Percentiles rank a stretch among this genome's conserved stretches.
phyloP scores from a whole-genome alignment of 75 land plant genomes.

The Ceratopteris richardii region DNA sequence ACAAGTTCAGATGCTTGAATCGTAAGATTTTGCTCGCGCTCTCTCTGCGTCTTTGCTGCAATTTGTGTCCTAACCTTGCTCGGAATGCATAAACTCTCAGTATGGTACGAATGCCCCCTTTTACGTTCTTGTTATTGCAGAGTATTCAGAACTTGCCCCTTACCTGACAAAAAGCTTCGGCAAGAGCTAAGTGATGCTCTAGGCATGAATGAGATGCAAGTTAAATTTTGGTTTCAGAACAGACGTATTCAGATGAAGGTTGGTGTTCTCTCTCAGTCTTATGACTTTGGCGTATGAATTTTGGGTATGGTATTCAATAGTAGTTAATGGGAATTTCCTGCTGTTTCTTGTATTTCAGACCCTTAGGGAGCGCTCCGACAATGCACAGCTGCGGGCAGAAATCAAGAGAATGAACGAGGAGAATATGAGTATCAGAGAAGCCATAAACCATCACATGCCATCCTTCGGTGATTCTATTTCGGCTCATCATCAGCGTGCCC shows the following conservation, averaged over 20 bases:
- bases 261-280: not conserved
- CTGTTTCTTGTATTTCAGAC: not conserved
- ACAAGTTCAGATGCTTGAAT: conserved; percentile 71
- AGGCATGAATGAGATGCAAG: conserved; percentile 7
- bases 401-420: conserved; percentile 3
- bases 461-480: not conserved
- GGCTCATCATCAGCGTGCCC: not conserved
- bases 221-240: conserved; percentile 17
- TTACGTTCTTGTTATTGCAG: not conserved
- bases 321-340: not conserved
- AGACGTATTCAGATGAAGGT: conserved; percentile 12
- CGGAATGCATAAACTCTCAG: too few species aligned
- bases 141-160: conserved; percentile 11
- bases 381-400: not conserved
- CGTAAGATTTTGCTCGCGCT: conserved; percentile 39
- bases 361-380: conserved; percentile 1
- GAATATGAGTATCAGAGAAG: not conserved
- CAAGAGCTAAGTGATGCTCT: conserved; percentile 15
- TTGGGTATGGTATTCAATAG: not conserved
- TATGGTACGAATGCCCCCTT: not conserved
- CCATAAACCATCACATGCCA: not conserved
- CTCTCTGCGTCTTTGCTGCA: too few species aligned
- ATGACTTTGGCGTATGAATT: not conserved
- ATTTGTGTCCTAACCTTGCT: not conserved
- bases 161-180: conserved; percentile 13